Percentiles rank a stretch among this genome's conserved stretches.
phyloP scores from a whole-genome alignment of 1,284 basidiomycete genomes.

The Ustilago xerochloae region DNA sequence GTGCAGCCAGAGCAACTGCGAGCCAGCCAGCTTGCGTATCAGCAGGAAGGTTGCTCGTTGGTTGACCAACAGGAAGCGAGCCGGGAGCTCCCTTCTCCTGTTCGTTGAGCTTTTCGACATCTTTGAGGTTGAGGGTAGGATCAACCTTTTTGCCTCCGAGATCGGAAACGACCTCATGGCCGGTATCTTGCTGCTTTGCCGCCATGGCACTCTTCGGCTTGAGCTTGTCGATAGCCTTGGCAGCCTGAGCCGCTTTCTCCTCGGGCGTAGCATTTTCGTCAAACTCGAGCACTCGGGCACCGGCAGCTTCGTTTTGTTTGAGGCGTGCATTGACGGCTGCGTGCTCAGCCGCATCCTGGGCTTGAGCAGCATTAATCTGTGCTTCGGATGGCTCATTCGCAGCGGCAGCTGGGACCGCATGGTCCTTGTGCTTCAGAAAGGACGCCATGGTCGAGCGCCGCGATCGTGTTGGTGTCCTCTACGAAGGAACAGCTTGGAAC shows the following conservation, averaged over 20 bases:
- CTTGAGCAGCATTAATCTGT: slow-evolving; percentile 42
- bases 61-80: slow-evolving; percentile 53
- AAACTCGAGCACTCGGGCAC: slow-evolving; percentile 59
- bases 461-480: background rate
- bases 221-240: slow-evolving; percentile 45
- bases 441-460: slow-evolving; percentile 22
- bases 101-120: slow-evolving; percentile 59
- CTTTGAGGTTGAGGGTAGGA: slow-evolving; percentile 55
- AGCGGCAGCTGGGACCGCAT: slow-evolving; percentile 17
- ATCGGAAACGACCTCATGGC: slow-evolving; percentile 51
- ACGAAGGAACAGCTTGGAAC: background rate
- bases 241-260: slow-evolving; percentile 60
- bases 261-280: slow-evolving; percentile 62
- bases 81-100: slow-evolving; percentile 50
- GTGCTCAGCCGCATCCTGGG: slow-evolving; percentile 42
- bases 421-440: slow-evolving; percentile 39
- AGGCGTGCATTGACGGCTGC: slow-evolving; percentile 37
- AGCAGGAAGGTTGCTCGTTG: slow-evolving; percentile 46
- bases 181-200: slow-evolving; percentile 17
- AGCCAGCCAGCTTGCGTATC: slow-evolving; percentile 62
- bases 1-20: slow-evolving; percentile 45
- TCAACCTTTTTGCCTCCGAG: slow-evolving; percentile 55
- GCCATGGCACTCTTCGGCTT: slow-evolving; percentile 47
- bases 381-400: slow-evolving; percentile 17
- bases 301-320: slow-evolving; percentile 48